Percentiles rank a stretch among this genome's conserved stretches.
phyloP scores from a whole-genome alignment of 805 yeast species.

The Yamadazyma phyllophila region DNA sequence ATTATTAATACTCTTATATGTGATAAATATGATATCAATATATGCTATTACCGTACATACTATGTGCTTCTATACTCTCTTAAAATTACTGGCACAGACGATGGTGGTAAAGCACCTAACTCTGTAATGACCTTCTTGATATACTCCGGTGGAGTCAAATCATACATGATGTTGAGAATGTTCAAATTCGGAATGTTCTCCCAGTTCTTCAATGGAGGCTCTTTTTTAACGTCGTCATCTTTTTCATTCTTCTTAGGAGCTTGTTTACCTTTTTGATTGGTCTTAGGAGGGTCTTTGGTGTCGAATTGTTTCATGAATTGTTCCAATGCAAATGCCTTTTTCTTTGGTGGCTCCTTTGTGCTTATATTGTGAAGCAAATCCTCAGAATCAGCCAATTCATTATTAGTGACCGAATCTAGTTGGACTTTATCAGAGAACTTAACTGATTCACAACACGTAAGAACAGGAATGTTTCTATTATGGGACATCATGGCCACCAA shows the following conservation, averaged over 20 bases:
- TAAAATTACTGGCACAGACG: conserved; percentile 95
- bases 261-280: conserved; percentile 3
- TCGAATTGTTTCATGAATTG: conserved; percentile 53
- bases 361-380: conserved; percentile 54
- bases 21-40: not conserved
- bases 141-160: conserved; percentile 89
- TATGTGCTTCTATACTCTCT: conserved; percentile 72
- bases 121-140: conserved; percentile 95
- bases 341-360: conserved; percentile 52
- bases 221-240: conserved; percentile 20
- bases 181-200: conserved; percentile 59
- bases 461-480: conserved; percentile 84
- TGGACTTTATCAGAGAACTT: conserved; percentile 95
- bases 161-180: conserved; percentile 84
- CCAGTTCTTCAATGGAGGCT: conserved; percentile 60
- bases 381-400: conserved; percentile 82
- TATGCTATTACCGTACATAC: not conserved
- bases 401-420: conserved; percentile 90
- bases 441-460: conserved; percentile 92
- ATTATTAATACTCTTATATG: not conserved
- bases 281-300: conserved; percentile 14
- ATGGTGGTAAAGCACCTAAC: conserved; percentile 93
- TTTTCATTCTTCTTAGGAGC: conserved; percentile 18
- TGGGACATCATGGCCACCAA: conserved; percentile 89
- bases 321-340: conserved; percentile 62